Evolutionary conservation across 164 flowering plant genomes (phyloP), one percentile per base, ranked within the genome.

Genomic region (Hamamelis virginiana): DNA sequence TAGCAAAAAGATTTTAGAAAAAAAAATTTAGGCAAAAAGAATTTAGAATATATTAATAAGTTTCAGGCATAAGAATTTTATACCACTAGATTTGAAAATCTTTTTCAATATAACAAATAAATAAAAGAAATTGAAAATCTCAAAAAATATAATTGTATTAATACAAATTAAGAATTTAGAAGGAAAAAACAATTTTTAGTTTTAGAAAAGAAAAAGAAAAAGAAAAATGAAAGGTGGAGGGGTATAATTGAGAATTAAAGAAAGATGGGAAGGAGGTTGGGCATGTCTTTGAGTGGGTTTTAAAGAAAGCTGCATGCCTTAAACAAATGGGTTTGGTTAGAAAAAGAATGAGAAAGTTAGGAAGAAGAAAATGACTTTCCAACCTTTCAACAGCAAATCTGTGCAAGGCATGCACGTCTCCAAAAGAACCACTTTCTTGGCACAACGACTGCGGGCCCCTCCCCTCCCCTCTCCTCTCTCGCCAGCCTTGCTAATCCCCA

Each of bases 281-380:
- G 6, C 21, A 44, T 21, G 69, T 12, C 47, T 18, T 59, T 76
- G 72, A 69, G 66, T 67, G 64, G 14, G 41, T 21, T 73, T 16
- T 45, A 59, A 41, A 58, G 59, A 23, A n/a, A 62, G 43, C 19
- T 33, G n/a, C n/a, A n/a, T n/a, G n/a, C 1, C 5, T 4, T 13
- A 48, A 28, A 53, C 55, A 0, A 68, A 64, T 3, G 50, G 27
- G 0, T 13, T 38, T 64, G 14, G 23, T 44, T 65, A 16, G 64
- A 33, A 26, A 65, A 57, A 47, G 65, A 62, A 53, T 28, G 27
- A 28, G 6, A 58, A 67, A 53, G 72, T 67, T 75, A 60, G 73
- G 76, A 53, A 62, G 63, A 51, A 72, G 87, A 84, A 73, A 80
- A 56, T n/a, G 84, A 84, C 85, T 75, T 78, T 77, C 81, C 85